Base-by-base conservation (phyloP, 2,329 filamentous ascomycete genomes). In the Ceratocystiopsis sp. region DNA sequence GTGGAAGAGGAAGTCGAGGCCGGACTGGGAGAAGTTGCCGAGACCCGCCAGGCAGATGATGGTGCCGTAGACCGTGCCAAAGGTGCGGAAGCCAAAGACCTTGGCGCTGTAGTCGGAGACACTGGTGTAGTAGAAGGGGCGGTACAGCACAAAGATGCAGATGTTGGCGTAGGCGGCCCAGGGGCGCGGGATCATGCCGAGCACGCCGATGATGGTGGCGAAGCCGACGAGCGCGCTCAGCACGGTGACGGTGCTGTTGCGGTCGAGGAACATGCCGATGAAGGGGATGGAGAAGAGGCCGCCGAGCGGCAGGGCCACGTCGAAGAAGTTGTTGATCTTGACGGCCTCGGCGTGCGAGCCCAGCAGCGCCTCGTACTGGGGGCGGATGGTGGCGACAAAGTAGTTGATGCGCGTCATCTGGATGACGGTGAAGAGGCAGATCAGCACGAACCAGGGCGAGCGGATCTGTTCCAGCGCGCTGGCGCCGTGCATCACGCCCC, bases 51-150 rank as follows among this genome's bases (percentile, higher is more conserved):
- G 63, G 59, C 84, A 93, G 52, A 94, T 93, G 50, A 93, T 82
- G 17, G 87, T 69, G 12, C 86, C 86, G 59, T 94, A 94, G n/a
- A 95, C 85, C 45, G 84, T 93, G 38, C 86, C 87, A 52, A 94
- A 94, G 0, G 85, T 93, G 47, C 78, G 71, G 62, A 93, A 93
- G 15, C 86, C 86, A 57, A 94, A 94, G 34, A 94, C 85, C 61
- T 93, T 93, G 47, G 84, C 85, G 17, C 76, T 74, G 59, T 93
- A 93, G 62, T 94, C 86, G 46, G 80, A 89, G 45, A 94, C 83
- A 9, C 84, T 77, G 0, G 85, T 93, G 63, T 94, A 94, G 61
- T 93, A 95, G 29, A 94, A 77, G 0, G 87, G 86, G 0, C 86
- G 75, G 54, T 91, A 87, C 18, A 93, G 60, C 12, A 91, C 83